Percentiles rank a stretch among this genome's conserved stretches.
Evolutionary conservation across 2,329 filamentous ascomycete species (phyloP).

Genomic region (Pseudocercospora fijiensis): DNA sequence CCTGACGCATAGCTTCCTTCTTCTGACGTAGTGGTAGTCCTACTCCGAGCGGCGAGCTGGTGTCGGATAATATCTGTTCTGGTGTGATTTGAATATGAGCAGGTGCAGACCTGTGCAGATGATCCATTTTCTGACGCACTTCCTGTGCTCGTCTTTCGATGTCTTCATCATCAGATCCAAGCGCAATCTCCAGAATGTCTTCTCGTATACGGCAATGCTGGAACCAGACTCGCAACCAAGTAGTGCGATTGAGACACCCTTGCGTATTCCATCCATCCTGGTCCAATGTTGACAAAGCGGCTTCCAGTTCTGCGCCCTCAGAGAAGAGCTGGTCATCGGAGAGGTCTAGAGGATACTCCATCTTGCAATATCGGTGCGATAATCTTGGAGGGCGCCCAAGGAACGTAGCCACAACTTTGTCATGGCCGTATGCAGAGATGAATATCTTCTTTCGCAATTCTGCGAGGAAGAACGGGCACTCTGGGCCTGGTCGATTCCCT

Average conservation of each 20-base stretch:
- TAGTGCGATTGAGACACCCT: constrained; percentile 47
- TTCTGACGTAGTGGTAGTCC: constrained; percentile 16
- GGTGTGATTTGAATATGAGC: constrained; percentile 34
- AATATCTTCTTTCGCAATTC: constrained; percentile 39
- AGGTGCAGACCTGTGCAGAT: constrained; percentile 40
- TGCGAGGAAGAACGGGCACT: constrained; percentile 38
- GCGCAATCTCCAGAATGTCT: constrained; percentile 59
- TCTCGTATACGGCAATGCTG: constrained; percentile 55
- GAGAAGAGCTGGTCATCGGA: constrained; percentile 51
- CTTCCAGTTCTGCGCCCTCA: constrained; percentile 44
- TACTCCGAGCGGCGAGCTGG: constrained; percentile 17
- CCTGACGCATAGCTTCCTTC: constrained; percentile 25
- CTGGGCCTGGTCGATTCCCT: constrained; percentile 33
- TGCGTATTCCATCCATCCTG: constrained; percentile 54
- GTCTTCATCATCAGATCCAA: constrained; percentile 45
- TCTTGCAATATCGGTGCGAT: constrained; percentile 53
- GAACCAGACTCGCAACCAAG: constrained; percentile 49
- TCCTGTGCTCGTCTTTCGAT: constrained; percentile 43
- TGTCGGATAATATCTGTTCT: constrained; percentile 30
- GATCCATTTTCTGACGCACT: constrained; percentile 41
- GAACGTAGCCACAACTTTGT: constrained; percentile 38
- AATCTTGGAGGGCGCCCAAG: constrained; percentile 52
- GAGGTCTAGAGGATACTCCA: constrained; percentile 57
- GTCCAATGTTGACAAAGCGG: constrained; percentile 46
- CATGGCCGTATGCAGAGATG: constrained; percentile 36